Conservation (phyloP, 495 filamentous ascomycete genomes). For the Aspergillus funiculosus region DNA sequence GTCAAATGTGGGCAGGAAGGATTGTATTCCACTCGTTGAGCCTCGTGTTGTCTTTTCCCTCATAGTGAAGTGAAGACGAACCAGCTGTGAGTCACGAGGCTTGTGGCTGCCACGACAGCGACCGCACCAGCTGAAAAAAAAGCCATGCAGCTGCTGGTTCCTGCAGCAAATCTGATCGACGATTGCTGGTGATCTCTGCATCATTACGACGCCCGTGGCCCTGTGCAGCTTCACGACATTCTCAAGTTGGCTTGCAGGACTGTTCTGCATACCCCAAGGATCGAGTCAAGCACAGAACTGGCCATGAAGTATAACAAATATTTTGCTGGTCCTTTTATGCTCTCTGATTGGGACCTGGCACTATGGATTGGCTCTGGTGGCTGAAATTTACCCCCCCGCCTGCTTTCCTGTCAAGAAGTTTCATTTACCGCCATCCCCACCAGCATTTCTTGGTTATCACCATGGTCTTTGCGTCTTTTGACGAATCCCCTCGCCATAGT, state of each 20-base stretch:
- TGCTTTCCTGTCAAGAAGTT: constrained; percentile 7
- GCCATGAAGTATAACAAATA: neutral
- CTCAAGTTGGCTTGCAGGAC: neutral
- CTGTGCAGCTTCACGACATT: constrained; percentile 12
- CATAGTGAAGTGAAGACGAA: too few relatives aligned
- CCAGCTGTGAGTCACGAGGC: constrained; percentile 10
- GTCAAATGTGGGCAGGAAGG: neutral
- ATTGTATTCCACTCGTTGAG: neutral
- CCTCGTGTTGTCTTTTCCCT: too few relatives aligned
- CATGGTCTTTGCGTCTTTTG: constrained; percentile 8
- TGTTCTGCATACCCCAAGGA: neutral
- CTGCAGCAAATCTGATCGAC: constrained; percentile 16
- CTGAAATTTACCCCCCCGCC: constrained; percentile 2
- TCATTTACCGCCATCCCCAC: constrained; percentile 19
- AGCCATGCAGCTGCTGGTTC: constrained; percentile 10
- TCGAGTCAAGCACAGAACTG: neutral
- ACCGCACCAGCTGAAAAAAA: constrained; percentile 8
- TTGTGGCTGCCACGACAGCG: constrained; percentile 1
- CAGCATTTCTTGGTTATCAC: constrained; percentile 9
- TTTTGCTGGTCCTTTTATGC: neutral
- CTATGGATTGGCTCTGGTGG: constrained; percentile 8
- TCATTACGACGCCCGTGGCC: too few relatives aligned
- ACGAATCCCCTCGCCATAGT: constrained; percentile 13
- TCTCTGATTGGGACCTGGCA: constrained; percentile 6
- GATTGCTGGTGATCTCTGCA: neutral